Conservation (phyloP, 441 rosid species). For the Euphorbia corollata region DNA sequence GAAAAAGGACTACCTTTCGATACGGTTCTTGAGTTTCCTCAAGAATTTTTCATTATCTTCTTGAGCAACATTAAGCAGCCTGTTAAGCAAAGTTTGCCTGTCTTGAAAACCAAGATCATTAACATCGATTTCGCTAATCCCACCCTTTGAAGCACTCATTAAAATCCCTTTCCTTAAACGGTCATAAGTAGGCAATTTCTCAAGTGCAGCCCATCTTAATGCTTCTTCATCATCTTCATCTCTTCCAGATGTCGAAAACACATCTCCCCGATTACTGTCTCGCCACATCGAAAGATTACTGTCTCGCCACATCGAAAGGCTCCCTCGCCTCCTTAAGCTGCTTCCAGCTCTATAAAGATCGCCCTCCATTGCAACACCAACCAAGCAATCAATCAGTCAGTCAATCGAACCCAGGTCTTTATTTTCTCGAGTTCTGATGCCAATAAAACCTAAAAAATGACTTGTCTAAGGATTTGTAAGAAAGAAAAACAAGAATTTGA, state of each 20-base stretch:
- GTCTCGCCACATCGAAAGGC: conserved; percentile 27
- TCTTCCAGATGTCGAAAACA: conserved; percentile 37
- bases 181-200: conserved; percentile 28
- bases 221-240: conserved; percentile 38
- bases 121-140: conserved; percentile 18
- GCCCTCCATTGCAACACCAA: not conserved
- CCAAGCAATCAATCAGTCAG: too few relatives aligned
- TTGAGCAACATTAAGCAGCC: conserved; percentile 21
- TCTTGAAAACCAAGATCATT: conserved; percentile 21
- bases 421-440: not conserved
- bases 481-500: not conserved
- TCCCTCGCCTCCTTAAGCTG: conserved; percentile 7
- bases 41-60: conserved; percentile 27
- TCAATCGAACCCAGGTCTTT: not conserved
- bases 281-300: conserved; percentile 26
- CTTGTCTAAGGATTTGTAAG: not conserved
- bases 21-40: conserved; percentile 25
- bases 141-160: conserved; percentile 10
- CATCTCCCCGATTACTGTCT: conserved; percentile 11
- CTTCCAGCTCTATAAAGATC: conserved; percentile 2
- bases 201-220: conserved; percentile 28
- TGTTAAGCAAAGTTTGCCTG: conserved; percentile 19
- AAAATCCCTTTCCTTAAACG: conserved; percentile 31
- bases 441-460: not conserved
- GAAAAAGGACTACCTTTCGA: conserved; percentile 15